Conservation (phyloP, 345 rosid species). For the Balakata baccata region DNA sequence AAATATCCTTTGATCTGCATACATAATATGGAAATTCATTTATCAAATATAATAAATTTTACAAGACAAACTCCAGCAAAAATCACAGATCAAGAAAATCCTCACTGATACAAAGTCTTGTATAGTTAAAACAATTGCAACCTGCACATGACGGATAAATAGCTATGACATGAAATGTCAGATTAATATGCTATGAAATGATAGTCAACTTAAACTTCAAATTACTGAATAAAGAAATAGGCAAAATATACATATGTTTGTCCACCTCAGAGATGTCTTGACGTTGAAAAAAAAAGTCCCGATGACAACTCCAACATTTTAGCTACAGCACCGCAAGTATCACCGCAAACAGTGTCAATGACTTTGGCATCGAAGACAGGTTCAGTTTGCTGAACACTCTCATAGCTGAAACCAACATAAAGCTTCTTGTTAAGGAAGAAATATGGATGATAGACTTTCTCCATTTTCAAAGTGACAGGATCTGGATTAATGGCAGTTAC, state of each 20-base stretch:
- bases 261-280: constrained; percentile 63
- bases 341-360: constrained; percentile 93
- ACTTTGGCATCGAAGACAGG: constrained; percentile 95
- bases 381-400: constrained; percentile 61
- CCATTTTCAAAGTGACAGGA: constrained; percentile 90
- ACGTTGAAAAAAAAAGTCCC: constrained; percentile 63
- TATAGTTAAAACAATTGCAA: neutral
- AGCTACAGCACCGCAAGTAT: constrained; percentile 80
- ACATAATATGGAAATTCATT: constrained; percentile 24
- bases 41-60: neutral
- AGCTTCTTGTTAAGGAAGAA: constrained; percentile 95
- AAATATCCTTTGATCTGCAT: constrained; percentile 70
- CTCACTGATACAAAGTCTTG: neutral
- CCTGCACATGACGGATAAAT: too few species aligned
- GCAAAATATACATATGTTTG: constrained; percentile 8
- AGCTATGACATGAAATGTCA: neutral
- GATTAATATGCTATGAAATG: neutral
- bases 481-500: constrained; percentile 84
- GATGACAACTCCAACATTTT: constrained; percentile 87
- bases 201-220: too few species aligned
- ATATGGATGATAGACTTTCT: constrained; percentile 91
- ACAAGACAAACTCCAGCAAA: constrained; percentile 4
- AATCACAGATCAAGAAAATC: neutral
- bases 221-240: neutral
- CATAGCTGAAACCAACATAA: constrained; percentile 92